phyloP scores from a whole-genome alignment of 305 asterid genomes.

The Solanum hybrid region DNA sequence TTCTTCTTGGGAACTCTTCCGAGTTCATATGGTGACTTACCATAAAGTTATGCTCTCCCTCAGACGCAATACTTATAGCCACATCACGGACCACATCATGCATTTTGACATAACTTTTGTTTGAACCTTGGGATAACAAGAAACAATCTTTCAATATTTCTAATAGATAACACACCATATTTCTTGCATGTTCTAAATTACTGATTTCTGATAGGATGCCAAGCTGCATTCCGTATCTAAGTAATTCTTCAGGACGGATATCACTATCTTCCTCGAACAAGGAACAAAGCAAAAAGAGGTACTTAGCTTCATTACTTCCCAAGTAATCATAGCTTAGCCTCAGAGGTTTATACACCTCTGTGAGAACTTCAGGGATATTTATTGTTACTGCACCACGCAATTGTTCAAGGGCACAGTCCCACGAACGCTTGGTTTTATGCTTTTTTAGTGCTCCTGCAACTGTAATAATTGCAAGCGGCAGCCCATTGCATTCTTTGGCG shows the following conservation, averaged over 20 bases:
- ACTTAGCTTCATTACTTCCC: neutral
- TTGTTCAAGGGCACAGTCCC: neutral
- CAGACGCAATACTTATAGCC: neutral
- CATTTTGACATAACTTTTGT: neutral
- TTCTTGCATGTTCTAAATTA: neutral
- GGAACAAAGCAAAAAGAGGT: neutral
- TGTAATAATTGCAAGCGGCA: neutral
- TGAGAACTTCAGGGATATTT: neutral
- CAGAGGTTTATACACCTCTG: neutral
- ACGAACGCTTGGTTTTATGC: neutral
- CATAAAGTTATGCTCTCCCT: neutral
- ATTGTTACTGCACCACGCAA: neutral
- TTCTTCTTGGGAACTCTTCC: neutral
- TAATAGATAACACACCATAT: neutral
- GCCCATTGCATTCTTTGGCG: neutral
- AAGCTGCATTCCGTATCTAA: neutral
- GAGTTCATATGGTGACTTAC: neutral
- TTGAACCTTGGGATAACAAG: neutral
- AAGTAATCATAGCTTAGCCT: neutral
- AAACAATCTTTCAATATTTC: neutral
- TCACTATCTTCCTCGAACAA: neutral
- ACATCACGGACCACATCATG: neutral
- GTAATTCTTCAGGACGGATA: neutral
- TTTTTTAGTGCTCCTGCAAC: neutral
- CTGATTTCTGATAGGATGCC: neutral